Evolutionary conservation across 2,329 filamentous ascomycete genomes (phyloP).

Genomic region (Pyrenochaeta sp.): DNA sequence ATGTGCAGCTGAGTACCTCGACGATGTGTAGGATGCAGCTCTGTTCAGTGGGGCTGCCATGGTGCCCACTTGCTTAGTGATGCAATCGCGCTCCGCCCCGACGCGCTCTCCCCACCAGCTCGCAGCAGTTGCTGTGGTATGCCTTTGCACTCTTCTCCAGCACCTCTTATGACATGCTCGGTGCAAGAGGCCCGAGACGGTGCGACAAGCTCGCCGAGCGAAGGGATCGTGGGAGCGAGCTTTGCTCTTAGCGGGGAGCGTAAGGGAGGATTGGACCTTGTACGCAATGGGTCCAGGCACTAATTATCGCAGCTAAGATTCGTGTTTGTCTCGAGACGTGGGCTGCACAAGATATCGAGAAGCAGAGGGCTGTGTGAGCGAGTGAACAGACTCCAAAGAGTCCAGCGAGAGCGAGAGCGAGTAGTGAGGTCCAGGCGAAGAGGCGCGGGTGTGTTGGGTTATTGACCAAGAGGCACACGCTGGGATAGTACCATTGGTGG

Average conservation of each 20-base stretch:
- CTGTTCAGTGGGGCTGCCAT: slow-evolving; percentile 37
- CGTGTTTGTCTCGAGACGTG: not conserved
- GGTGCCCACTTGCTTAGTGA: slow-evolving; percentile 11
- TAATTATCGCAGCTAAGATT: not conserved
- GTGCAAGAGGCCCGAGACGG: not conserved
- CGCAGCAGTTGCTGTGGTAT: not conserved
- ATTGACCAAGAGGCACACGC: slow-evolving; percentile 16
- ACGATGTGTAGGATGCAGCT: slow-evolving; percentile 26
- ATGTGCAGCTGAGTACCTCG: slow-evolving; percentile 15
- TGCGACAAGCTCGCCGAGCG: not conserved
- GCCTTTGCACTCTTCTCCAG: not conserved
- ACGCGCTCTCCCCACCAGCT: slow-evolving; percentile 2
- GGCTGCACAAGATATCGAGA: not conserved
- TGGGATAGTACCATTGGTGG: slow-evolving; percentile 20
- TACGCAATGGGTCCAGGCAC: not conserved
- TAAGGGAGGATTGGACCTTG: not conserved
- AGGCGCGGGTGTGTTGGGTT: slow-evolving; percentile 28
- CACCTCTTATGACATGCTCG: not conserved
- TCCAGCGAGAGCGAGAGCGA: slow-evolving; percentile 19
- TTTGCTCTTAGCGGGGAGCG: not conserved
- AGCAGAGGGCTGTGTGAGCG: slow-evolving; percentile 16
- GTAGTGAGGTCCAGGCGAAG: slow-evolving; percentile 15
- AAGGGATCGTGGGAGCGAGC: not conserved
- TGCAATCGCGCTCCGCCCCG: slow-evolving; percentile 5
- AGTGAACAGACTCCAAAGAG: slow-evolving; percentile 25